Conservation (phyloP, 116 monocot species). For the Iris pallida region DNA sequence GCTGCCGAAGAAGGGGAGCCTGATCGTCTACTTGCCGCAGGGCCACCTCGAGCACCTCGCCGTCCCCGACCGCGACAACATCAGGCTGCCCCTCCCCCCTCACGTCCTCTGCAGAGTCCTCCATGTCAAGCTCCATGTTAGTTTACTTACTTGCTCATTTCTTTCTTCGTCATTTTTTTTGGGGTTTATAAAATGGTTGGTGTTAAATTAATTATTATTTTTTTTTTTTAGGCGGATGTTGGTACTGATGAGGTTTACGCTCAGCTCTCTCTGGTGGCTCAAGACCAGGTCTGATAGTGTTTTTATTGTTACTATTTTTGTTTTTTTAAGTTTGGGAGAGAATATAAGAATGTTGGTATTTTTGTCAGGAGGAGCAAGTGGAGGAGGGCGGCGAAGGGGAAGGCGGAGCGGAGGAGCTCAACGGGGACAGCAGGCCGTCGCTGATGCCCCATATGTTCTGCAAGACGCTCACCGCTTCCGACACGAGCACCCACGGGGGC, state of each 20-base stretch:
- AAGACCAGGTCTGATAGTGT: conserved; percentile 33
- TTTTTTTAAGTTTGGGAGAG: not conserved
- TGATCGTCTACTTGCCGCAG: conserved; percentile 82
- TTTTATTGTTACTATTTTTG: not conserved
- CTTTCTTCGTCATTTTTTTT: not conserved
- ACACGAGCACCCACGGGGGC: conserved; percentile 93
- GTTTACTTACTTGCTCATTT: conserved; percentile 1
- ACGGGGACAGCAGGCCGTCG: conserved; percentile 22
- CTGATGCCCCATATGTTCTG: conserved; percentile 86
- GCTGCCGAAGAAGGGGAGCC: conserved; percentile 71
- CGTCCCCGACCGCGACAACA: conserved; percentile 1
- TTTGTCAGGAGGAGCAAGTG: conserved; percentile 12
- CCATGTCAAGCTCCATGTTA: conserved; percentile 57
- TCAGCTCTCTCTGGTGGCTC: conserved; percentile 57
- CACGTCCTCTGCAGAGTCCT: conserved; percentile 75
- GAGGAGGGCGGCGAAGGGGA: conserved; percentile 32
- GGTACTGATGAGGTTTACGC: conserved; percentile 74
- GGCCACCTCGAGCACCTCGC: conserved; percentile 59
- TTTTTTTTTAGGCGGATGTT: conserved; percentile 52
- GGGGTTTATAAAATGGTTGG: not conserved
- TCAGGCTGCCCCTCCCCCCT: conserved; percentile 22
- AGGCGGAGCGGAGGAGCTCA: conserved; percentile 28
- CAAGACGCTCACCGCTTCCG: conserved; percentile 94
- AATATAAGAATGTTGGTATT: not conserved
- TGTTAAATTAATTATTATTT: not conserved